Conservation (phyloP, 345 rosid species). For the Cochlearia excelsa region DNA sequence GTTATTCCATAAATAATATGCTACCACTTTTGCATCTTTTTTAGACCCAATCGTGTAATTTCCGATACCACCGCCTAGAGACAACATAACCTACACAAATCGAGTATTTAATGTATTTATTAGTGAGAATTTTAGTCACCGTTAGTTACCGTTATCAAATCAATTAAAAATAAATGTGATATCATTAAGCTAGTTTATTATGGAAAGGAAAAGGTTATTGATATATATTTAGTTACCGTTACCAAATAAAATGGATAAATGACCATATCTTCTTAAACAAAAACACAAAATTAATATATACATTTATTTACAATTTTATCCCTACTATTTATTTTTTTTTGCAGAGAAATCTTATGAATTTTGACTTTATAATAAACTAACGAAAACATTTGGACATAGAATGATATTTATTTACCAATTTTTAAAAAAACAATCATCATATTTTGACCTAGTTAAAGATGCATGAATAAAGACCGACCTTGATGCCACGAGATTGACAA, state of each 20-base stretch:
- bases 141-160: conserved; percentile 1
- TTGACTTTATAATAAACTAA: too few species aligned
- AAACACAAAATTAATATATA: too few species aligned
- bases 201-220: background rate
- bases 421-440: too few species aligned
- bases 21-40: conserved; percentile 45
- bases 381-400: too few species aligned
- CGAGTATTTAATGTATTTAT: too few species aligned
- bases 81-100: conserved; percentile 42
- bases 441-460: background rate
- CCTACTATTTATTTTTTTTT: too few species aligned
- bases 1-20: conserved; percentile 43
- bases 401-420: too few species aligned
- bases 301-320: too few species aligned
- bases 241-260: too few species aligned
- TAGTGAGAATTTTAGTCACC: too few species aligned
- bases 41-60: conserved; percentile 47
- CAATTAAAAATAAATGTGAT: background rate
- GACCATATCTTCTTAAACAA: too few species aligned
- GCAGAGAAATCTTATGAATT: too few species aligned
- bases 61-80: conserved; percentile 54
- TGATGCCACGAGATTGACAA: conserved; percentile 51
- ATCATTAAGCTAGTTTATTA: background rate
- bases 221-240: background rate
- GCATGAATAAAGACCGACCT: conserved; percentile 27